These are phyloP conservation scores for Geosiphon pyriformis DNA, from an alignment of 192 early-diverging fungal genomes.

Conservation along the genomic window DNA sequence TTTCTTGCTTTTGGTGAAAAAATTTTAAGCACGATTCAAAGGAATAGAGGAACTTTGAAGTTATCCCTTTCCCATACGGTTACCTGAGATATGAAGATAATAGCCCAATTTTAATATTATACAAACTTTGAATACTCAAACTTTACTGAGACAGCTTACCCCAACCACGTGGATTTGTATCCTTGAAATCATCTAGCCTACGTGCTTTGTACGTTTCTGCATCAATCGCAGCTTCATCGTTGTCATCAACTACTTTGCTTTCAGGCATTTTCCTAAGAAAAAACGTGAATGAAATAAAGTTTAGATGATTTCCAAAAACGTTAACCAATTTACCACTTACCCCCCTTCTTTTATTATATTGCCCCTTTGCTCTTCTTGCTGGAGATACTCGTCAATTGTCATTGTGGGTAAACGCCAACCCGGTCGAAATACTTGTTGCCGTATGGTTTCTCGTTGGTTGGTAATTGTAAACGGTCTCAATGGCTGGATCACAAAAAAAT, in stretches of 20 bases:
- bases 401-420: slow-evolving; percentile 90
- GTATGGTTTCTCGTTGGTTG: slow-evolving; percentile 63
- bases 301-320: no score
- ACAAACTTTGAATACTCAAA: background rate
- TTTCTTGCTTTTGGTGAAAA: no score
- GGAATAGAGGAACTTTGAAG: no score
- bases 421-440: slow-evolving; percentile 78
- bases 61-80: slow-evolving; percentile 22
- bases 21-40: no score
- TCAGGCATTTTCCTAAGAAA: slow-evolving; percentile 59
- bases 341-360: slow-evolving; percentile 86
- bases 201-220: slow-evolving; percentile 80
- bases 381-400: slow-evolving; percentile 92
- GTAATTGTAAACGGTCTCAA: slow-evolving; percentile 88
- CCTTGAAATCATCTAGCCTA: slow-evolving; percentile 90
- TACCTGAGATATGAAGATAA: slow-evolving; percentile 10
- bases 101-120: background rate
- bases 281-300: slow-evolving; percentile 6
- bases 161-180: slow-evolving; percentile 66
- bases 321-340: no score
- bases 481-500: slow-evolving; percentile 32
- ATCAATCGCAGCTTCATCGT: slow-evolving; percentile 74
- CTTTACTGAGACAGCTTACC: slow-evolving; percentile 41
- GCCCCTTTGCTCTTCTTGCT: slow-evolving; percentile 79
- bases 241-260: slow-evolving; percentile 68